Conservation (phyloP, 78 protist genomes). For the Dictyostelium capitatum region DNA sequence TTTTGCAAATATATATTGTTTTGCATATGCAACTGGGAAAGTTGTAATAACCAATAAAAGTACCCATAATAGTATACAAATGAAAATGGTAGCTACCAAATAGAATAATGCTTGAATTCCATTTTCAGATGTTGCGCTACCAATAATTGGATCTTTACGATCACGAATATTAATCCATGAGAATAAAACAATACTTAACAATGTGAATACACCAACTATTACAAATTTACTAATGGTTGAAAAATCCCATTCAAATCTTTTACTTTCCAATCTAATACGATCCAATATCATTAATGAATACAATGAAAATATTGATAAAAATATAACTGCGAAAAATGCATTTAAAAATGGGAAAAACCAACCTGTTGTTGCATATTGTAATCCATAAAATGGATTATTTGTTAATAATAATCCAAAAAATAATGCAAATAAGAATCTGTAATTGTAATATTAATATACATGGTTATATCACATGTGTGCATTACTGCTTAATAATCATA, state of each 20-base stretch:
- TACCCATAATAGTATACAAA: constrained; percentile 71
- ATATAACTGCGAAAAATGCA: constrained; percentile 36
- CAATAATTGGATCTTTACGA: constrained; percentile 65
- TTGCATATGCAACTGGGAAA: constrained; percentile 13
- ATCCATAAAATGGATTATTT: constrained; percentile 68
- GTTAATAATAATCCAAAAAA: constrained; percentile 32
- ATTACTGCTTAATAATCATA: too few species aligned
- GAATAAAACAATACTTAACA: constrained; percentile 38
- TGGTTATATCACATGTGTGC: too few species aligned
- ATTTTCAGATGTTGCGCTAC: constrained; percentile 25
- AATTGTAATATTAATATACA: neutral
- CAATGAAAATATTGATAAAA: constrained; percentile 47
- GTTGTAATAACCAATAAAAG: constrained; percentile 46
- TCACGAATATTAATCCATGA: constrained; percentile 60
- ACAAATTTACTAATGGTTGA: neutral
- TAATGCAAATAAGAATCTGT: constrained; percentile 36
- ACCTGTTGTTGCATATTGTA: constrained; percentile 33
- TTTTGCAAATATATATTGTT: constrained; percentile 15
- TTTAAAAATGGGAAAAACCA: constrained; percentile 64
- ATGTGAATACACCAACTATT: constrained; percentile 1
- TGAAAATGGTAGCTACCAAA: constrained; percentile 50
- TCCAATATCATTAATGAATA: constrained; percentile 52
- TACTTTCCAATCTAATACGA: constrained; percentile 33
- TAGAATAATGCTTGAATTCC: constrained; percentile 57
- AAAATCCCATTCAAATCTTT: neutral